A percentile compares a stretch with the other conserved stretches of the same genome.
Conservation (phyloP, 176 grass and related monocot species). For the Eleusine indica region DNA sequence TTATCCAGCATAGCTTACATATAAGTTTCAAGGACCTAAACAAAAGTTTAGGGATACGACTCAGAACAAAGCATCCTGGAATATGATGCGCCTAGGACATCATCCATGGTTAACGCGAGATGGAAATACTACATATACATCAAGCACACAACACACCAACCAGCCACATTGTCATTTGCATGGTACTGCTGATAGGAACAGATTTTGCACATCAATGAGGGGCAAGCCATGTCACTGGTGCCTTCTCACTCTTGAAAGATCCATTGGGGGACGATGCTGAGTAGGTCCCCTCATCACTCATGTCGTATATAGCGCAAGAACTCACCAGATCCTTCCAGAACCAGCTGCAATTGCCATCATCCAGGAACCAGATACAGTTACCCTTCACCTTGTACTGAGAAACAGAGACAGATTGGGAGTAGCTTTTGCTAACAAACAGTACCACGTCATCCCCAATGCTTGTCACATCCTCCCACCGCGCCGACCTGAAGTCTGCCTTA, state of each 20-base stretch:
- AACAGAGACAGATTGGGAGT: slow-evolving; percentile 8
- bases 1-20: not conserved
- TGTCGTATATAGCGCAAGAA: not conserved
- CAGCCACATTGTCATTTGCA: not conserved
- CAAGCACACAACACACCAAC: not conserved
- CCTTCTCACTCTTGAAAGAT: not conserved
- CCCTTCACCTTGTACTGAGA: slow-evolving; percentile 26
- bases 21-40: not conserved
- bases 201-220: not conserved
- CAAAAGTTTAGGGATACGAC: not conserved
- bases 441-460: slow-evolving; percentile 12
- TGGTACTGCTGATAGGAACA: not conserved
- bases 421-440: slow-evolving; percentile 10
- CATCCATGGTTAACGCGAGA: not conserved
- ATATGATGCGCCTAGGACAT: not conserved
- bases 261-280: not conserved
- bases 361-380: slow-evolving; percentile 26
- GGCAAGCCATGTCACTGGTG: slow-evolving; percentile 24
- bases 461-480: not conserved
- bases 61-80: not conserved
- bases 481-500: slow-evolving; percentile 3
- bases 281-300: slow-evolving; percentile 9
- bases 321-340: not conserved
- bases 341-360: slow-evolving; percentile 4
- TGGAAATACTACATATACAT: not conserved